These are phyloP conservation scores for Candida takata DNA, from an alignment of 805 yeast genomes.

Conservation along the genomic window DNA sequence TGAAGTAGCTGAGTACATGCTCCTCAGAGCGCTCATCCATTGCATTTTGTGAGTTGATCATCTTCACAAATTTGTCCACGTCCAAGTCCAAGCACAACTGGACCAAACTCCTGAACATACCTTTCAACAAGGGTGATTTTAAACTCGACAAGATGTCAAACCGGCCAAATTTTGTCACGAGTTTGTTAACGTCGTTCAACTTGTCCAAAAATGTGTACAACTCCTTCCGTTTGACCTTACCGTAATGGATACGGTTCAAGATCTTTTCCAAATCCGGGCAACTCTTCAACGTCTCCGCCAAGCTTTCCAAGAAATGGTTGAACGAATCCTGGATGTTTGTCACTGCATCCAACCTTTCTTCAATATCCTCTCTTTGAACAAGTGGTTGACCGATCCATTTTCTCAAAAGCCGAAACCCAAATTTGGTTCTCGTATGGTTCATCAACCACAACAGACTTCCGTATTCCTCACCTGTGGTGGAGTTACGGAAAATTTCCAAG, in stretches of 20 bases:
- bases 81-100: slow-evolving; percentile 25
- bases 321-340: slow-evolving; percentile 37
- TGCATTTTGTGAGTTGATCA: slow-evolving; percentile 46
- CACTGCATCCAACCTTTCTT: slow-evolving; percentile 57
- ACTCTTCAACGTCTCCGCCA: slow-evolving; percentile 27
- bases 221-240: slow-evolving; percentile 52
- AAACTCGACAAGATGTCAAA: slow-evolving; percentile 18
- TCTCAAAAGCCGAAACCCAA: slow-evolving; percentile 61
- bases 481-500: slow-evolving; percentile 67
- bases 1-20: slow-evolving; percentile 38
- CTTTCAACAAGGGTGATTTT: slow-evolving; percentile 30
- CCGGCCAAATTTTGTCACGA: slow-evolving; percentile 24
- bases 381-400: slow-evolving; percentile 78
- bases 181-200: slow-evolving; percentile 27
- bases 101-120: slow-evolving; percentile 33
- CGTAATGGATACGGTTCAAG: slow-evolving; percentile 53
- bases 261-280: slow-evolving; percentile 54
- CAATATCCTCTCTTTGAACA: slow-evolving; percentile 43
- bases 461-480: slow-evolving; percentile 43
- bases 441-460: slow-evolving; percentile 79
- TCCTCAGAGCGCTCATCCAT: slow-evolving; percentile 43
- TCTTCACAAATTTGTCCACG: slow-evolving; percentile 31
- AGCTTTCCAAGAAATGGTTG: slow-evolving; percentile 31
- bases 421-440: slow-evolving; percentile 72
- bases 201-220: slow-evolving; percentile 44